Evolutionary conservation across 2,329 filamentous ascomycete genomes (phyloP).

Genomic region (Colletotrichum truncatum): DNA sequence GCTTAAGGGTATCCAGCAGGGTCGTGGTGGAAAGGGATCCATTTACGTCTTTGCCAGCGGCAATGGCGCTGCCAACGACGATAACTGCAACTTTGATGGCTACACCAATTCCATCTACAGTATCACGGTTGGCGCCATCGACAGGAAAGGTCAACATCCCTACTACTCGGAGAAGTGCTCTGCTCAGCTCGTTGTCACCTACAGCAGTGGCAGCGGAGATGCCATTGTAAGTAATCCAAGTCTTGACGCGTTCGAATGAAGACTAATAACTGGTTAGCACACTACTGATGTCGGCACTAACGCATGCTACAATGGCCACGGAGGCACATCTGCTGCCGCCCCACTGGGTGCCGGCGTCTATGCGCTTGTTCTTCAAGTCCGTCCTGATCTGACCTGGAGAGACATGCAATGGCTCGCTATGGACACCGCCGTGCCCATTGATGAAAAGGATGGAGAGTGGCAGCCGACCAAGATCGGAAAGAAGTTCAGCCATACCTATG

Average conservation of each 20-base stretch:
- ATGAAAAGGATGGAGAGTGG: conserved; percentile 77
- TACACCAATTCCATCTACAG: conserved; percentile 99
- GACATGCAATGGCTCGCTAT: conserved; percentile 93
- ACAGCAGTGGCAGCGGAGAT: conserved; percentile 89
- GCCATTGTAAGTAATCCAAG: conserved; percentile 69
- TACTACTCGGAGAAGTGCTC: conserved; percentile 98
- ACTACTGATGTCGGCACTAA: conserved; percentile 93
- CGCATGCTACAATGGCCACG: conserved; percentile 82
- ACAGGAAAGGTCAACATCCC: conserved; percentile 86
- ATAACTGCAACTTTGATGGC: conserved; percentile 99
- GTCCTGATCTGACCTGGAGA: conserved; percentile 90
- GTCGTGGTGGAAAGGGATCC: conserved; percentile 83
- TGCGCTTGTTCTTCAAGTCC: conserved; percentile 84
- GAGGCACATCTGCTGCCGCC: conserved; percentile 94
- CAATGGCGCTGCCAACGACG: conserved; percentile 85
- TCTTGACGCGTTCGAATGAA: background rate
- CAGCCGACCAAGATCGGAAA: conserved; percentile 82
- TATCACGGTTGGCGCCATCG: conserved; percentile 94
- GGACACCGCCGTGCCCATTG: conserved; percentile 83
- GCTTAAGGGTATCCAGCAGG: conserved; percentile 90
- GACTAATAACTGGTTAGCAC: conserved; percentile 60
- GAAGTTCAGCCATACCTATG: conserved; percentile 93
- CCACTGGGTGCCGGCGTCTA: conserved; percentile 93
- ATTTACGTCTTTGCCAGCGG: conserved; percentile 98
- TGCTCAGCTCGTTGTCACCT: conserved; percentile 93